Evolutionary conservation across 1,139 yeast species (phyloP), one percentile per base, ranked within the genome.

Genomic region (Candida frijolesensis): DNA sequence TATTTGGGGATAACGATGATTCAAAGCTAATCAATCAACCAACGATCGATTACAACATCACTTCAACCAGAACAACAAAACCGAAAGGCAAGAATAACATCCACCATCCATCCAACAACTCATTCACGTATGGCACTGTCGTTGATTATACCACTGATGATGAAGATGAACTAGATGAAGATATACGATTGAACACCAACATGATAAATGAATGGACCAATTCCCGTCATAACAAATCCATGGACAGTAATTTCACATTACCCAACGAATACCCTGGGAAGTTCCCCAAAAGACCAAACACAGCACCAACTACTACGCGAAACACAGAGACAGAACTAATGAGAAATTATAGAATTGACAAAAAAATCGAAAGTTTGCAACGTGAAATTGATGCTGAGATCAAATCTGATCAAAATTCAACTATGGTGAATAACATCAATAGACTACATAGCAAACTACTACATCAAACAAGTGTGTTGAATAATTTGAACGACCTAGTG

Each of bases 21-120:
- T 58, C 67, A 9, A 65, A 68, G 8, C 53, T 71, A 16, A 54
- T 61, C 15, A 71, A 72, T 51, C 76, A 72, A 46, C 75, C 76
- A 1, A 72, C 78, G 4, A 66, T 72, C 12, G 76, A 72, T 54
- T 72, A 72, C 55, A 65, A 71, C 51, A 53, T 63, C 41, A 69
- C 75, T 25, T 16, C 45, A 12, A 16, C 33, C n/a, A 38, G 30
- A 27, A 30, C 47, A 32, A 25, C 27, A 18, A 27, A 18, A 25
- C 37, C 16, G 25, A 33, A 39, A 32, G 11, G 15, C 32, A 33
- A 32, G 35, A 35, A 11, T 42, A 11, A 12, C 38, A 25, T 34
- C 40, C 3, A 22, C 22, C 35, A 15, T 6, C 29, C 29, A 25
- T 25, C 29, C 10, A 25, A 25, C 10, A 25, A 9, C 10, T 25